Base-by-base conservation (phyloP, 208 protist genomes). In the Wallacemonas collosoma region DNA sequence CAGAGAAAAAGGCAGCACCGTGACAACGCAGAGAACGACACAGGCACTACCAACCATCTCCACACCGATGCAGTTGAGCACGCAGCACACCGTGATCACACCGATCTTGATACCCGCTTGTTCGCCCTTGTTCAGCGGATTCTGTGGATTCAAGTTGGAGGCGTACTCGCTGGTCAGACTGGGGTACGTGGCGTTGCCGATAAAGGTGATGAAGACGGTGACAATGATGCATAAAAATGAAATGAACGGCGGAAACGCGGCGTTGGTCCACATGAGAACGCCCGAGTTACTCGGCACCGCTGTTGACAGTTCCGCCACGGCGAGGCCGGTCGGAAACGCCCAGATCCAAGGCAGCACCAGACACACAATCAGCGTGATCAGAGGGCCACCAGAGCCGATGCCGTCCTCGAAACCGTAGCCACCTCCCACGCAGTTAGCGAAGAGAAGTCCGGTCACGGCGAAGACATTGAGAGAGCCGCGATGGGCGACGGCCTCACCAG, bases 351-450 rank as follows among this genome's bases (percentile, higher is more conserved):
- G 90, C 68, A 95, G 67, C 17, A 93, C 48, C 38, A 84, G 69
- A 41, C 87, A 89, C 26, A 95, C 85, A 62, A 95, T 81, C n/a
- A 93, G 76, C 39, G 87, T 91, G 68, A 95, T 86, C 47, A 95
- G 86, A 7, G 90, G 90, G 0, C 90, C 90, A 3, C 81, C 85
- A 8, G 87, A 82, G 15, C 90, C 83, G 64, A 95, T 88, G 44
- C 86, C 87, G 65, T 93, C 87, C 72, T 95, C 90, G 70, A 95
- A 95, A 63, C 90, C 90, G 78, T 95, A 95, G 43, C 90, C 90
- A 41, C 90, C 87, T 43, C 87, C 90, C 14, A 92, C 77, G 64
- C 90, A 95, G 75, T 88, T 89, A 41, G 87, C 74, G 61, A 93
- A 95, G 67, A 95, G 71, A n/a, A 95, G 78, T 7, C 87, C 90